Percentiles rank a stretch among this genome's conserved stretches.
phyloP scores from a whole-genome alignment of 2,329 filamentous ascomycete genomes.

The Aspergillus cejpii region DNA sequence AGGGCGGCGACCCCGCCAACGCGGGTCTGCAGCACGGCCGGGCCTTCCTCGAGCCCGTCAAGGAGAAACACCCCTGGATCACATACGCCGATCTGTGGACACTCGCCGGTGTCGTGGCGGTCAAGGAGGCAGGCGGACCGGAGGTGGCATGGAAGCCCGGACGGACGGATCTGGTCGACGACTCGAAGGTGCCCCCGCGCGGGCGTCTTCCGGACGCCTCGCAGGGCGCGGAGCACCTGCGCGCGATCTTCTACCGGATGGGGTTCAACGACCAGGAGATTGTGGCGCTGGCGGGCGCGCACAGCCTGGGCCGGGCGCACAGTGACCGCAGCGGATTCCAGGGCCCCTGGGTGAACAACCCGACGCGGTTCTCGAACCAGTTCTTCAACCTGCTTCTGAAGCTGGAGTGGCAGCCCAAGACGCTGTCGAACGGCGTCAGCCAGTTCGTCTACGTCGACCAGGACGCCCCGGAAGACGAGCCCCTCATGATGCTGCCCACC shows the following conservation, averaged over 20 bases:
- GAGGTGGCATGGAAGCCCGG: slow-evolving; percentile 52
- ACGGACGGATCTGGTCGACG: slow-evolving; percentile 57
- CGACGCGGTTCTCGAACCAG: slow-evolving; percentile 54
- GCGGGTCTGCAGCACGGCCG: slow-evolving; percentile 58
- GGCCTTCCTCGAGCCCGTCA: slow-evolving; percentile 58
- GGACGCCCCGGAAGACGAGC: slow-evolving; percentile 44
- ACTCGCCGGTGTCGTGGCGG: slow-evolving; percentile 53
- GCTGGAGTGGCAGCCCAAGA: slow-evolving; percentile 51
- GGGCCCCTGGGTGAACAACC: slow-evolving; percentile 54
- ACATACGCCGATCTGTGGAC: slow-evolving; percentile 63
- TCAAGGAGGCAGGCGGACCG: slow-evolving; percentile 56
- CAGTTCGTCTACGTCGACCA: slow-evolving; percentile 58
- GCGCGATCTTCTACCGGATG: slow-evolving; percentile 54
- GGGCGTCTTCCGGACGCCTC: slow-evolving; percentile 52
- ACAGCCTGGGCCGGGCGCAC: slow-evolving; percentile 53
- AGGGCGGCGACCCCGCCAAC: slow-evolving; percentile 60
- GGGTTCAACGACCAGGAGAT: slow-evolving; percentile 57
- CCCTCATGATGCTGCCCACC: slow-evolving; percentile 61
- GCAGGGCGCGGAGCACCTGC: slow-evolving; percentile 50
- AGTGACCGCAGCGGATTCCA: slow-evolving; percentile 52
- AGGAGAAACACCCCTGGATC: slow-evolving; percentile 55
- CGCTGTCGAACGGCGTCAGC: slow-evolving; percentile 46
- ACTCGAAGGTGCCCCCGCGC: slow-evolving; percentile 52
- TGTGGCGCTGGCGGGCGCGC: slow-evolving; percentile 51
- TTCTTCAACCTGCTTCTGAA: slow-evolving; percentile 51